Evolutionary conservation across 768 basidiomycete genomes (phyloP).

Genomic region (Lactarius sp.): DNA sequence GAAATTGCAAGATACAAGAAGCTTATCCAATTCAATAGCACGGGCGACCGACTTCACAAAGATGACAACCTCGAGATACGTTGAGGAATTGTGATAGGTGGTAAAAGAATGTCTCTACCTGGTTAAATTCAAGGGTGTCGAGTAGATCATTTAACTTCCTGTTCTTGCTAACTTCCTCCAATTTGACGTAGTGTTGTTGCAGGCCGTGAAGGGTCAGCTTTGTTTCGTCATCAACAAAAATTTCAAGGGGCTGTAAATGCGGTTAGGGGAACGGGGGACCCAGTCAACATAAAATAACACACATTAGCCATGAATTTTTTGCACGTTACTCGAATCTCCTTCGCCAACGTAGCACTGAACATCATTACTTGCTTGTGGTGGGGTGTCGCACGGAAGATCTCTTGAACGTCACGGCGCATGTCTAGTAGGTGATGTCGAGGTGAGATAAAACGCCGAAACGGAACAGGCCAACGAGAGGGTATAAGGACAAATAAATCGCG

Average conservation of each 20-base stretch:
- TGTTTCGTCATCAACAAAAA: slow-evolving; percentile 99
- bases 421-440: slow-evolving; percentile 77
- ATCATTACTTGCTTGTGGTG: slow-evolving; percentile 99
- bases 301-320: slow-evolving; percentile 99
- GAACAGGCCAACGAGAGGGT: slow-evolving; percentile 48
- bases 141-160: slow-evolving; percentile 94
- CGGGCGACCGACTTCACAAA: slow-evolving; percentile 98
- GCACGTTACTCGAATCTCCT: slow-evolving; percentile 96
- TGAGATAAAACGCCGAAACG: slow-evolving; percentile 53
- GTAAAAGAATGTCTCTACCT: slow-evolving; percentile 46
- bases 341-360: slow-evolving; percentile 97
- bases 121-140: slow-evolving; percentile 97
- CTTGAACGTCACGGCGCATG: slow-evolving; percentile 99
- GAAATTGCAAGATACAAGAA: slow-evolving; percentile 96
- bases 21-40: slow-evolving; percentile 93
- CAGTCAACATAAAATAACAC: slow-evolving; percentile 33
- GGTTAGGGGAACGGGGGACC: slow-evolving; percentile 10
- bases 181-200: slow-evolving; percentile 97
- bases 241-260: slow-evolving; percentile 81
- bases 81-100: not conserved
- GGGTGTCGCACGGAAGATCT: slow-evolving; percentile 97
- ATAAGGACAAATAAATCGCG: slow-evolving; percentile 43
- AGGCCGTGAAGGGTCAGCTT: slow-evolving; percentile 97
- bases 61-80: slow-evolving; percentile 79
- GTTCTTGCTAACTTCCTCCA: slow-evolving; percentile 94